Evolutionary conservation across 345 rosid species (phyloP).

Genomic region (Raphanus sativus): DNA sequence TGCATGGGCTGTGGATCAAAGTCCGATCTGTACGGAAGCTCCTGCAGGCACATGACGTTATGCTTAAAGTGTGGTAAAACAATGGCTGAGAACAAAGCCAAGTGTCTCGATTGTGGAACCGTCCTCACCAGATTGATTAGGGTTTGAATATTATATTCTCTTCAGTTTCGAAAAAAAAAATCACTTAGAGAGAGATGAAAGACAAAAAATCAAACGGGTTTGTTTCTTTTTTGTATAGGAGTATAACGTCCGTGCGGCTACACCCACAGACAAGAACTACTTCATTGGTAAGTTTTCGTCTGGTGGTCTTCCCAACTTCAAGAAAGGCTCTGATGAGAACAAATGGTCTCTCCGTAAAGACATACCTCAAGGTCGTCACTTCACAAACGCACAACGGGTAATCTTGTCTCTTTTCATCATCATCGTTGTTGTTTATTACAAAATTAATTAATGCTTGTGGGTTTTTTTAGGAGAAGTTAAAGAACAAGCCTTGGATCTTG

Average conservation of each 20-base stretch:
- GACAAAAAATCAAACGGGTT: background rate
- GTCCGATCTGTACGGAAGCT: slow-evolving; percentile 78
- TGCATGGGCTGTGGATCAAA: slow-evolving; percentile 77
- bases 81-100: slow-evolving; percentile 78
- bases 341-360: slow-evolving; percentile 89
- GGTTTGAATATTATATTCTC: slow-evolving; percentile 36
- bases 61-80: slow-evolving; percentile 84
- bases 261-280: slow-evolving; percentile 70
- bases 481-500: slow-evolving; percentile 91
- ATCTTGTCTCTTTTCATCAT: no score
- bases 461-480: slow-evolving; percentile 67
- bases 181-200: background rate
- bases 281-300: slow-evolving; percentile 83
- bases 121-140: slow-evolving; percentile 76
- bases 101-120: slow-evolving; percentile 82
- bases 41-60: slow-evolving; percentile 92
- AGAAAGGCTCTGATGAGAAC: slow-evolving; percentile 83
- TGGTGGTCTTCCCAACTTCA: slow-evolving; percentile 86
- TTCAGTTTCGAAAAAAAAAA: background rate
- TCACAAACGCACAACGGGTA: slow-evolving; percentile 75
- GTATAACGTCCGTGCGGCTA: slow-evolving; percentile 69
- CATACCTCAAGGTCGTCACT: slow-evolving; percentile 86
- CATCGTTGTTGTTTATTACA: no score
- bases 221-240: slow-evolving; percentile 46
- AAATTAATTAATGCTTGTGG: background rate